These are phyloP conservation scores for Pythium insidiosum DNA, from an alignment of 352 stramenopile genomes.

Conservation along the genomic window DNA sequence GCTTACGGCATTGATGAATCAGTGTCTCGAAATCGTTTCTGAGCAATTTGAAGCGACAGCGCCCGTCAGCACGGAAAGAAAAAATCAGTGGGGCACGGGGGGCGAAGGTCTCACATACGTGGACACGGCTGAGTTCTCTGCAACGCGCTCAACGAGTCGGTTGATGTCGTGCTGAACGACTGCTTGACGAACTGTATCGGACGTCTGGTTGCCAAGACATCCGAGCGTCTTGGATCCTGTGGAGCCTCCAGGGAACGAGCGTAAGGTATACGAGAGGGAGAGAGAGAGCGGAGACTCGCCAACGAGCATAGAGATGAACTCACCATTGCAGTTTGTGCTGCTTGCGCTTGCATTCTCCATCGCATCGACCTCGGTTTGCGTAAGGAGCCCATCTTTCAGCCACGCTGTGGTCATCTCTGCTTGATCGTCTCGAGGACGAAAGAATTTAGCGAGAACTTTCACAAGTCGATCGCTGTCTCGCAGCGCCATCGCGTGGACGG, in stretches of 20 bases:
- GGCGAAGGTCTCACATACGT: no score
- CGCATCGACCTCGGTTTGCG: slow-evolving; percentile 21
- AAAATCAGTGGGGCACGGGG: background rate
- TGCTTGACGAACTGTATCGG: slow-evolving; percentile 46
- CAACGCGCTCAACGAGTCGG: slow-evolving; percentile 43
- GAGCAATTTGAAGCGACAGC: no score
- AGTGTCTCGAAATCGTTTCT: slow-evolving; percentile 80
- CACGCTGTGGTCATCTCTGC: slow-evolving; percentile 28
- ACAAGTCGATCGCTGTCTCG: slow-evolving; percentile 36
- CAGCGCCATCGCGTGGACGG: slow-evolving; percentile 21
- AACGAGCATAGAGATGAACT: background rate
- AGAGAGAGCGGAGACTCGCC: background rate
- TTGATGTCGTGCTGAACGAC: slow-evolving; percentile 68
- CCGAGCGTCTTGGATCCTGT: slow-evolving; percentile 37
- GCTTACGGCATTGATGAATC: slow-evolving; percentile 75
- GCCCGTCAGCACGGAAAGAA: background rate
- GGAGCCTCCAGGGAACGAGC: no score
- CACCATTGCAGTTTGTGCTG: background rate
- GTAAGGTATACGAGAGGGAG: no score
- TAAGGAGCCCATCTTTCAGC: slow-evolving; percentile 24
- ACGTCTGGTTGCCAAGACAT: slow-evolving; percentile 56
- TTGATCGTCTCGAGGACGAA: slow-evolving; percentile 22
- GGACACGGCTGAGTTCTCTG: slow-evolving; percentile 31
- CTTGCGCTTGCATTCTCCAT: no score
- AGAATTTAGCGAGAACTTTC: slow-evolving; percentile 29